Percentiles rank a stretch among this genome's conserved stretches.
Evolutionary conservation across 345 rosid species (phyloP).

Genomic region (Orychophragmus violaceus): DNA sequence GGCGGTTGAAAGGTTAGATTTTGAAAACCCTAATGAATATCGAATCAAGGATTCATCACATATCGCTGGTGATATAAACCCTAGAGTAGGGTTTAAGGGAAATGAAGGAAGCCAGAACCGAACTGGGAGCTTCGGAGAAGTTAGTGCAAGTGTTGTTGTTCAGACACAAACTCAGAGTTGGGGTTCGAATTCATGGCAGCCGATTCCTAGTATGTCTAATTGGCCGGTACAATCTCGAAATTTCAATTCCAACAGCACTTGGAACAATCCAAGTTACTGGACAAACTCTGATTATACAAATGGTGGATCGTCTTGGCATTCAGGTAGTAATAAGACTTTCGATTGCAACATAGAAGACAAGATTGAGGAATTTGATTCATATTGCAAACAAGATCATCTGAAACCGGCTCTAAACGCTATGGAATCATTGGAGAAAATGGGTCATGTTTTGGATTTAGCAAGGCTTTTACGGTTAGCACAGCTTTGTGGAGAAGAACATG

Average conservation of each 20-base stretch:
- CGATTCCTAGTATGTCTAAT: too few species aligned
- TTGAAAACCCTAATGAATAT: slow-evolving; percentile 17
- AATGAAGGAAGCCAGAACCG: too few species aligned
- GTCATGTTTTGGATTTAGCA: slow-evolving; percentile 42
- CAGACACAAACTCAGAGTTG: slow-evolving; percentile 6
- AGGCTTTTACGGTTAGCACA: slow-evolving; percentile 40
- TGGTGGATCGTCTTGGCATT: slow-evolving; percentile 15
- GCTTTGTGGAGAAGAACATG: slow-evolving; percentile 51
- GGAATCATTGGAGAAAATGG: slow-evolving; percentile 35
- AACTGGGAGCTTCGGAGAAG: too few species aligned
- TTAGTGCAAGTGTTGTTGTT: slow-evolving; percentile 12
- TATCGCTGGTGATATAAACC: slow-evolving; percentile 4
- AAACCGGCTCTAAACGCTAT: slow-evolving; percentile 45
- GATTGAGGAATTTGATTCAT: slow-evolving; percentile 41
- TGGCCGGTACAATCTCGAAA: too few species aligned
- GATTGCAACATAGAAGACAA: slow-evolving; percentile 5
- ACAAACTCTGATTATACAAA: not conserved
- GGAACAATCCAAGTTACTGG: too few species aligned
- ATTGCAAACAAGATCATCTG: slow-evolving; percentile 43
- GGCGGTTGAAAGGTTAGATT: slow-evolving; percentile 46
- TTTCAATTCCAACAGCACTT: not conserved
- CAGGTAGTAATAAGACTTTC: slow-evolving; percentile 5
- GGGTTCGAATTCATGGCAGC: slow-evolving; percentile 15
- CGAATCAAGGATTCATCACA: not conserved
- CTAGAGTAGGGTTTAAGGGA: slow-evolving; percentile 4